These are phyloP conservation scores for Russula brevipes DNA, from an alignment of 768 basidiomycete species.

Conservation along the genomic window DNA sequence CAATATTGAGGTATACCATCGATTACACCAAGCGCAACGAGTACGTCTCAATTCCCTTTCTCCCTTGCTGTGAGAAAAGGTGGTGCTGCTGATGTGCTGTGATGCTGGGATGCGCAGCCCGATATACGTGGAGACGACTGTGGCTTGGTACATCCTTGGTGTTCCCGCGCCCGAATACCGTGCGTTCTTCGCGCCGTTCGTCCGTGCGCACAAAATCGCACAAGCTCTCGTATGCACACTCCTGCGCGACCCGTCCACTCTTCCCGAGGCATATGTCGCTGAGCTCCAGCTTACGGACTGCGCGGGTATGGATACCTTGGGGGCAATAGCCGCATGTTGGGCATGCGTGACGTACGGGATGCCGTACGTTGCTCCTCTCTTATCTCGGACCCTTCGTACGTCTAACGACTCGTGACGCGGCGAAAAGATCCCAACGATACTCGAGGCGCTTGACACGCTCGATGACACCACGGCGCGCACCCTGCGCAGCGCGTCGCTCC, in stretches of 20 bases:
- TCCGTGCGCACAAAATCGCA: conserved; percentile 14
- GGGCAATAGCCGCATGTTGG: not conserved
- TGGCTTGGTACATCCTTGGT: conserved; percentile 9
- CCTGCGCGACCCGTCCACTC: not conserved
- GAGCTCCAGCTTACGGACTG: conserved; percentile 4
- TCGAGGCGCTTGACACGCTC: conserved; percentile 14
- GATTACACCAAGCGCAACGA: conserved; percentile 47
- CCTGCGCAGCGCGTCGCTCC: conserved; percentile 10
- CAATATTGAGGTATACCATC: conserved; percentile 45
- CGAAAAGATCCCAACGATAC: conserved; percentile 9
- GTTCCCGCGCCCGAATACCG: conserved; percentile 6
- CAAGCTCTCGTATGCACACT: conserved; percentile 15
- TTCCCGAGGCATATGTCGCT: not conserved
- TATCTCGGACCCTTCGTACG: not conserved
- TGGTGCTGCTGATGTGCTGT: conserved; percentile 8
- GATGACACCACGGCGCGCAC: not conserved
- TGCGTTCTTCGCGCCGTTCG: conserved; percentile 7
- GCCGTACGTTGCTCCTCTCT: conserved; percentile 11
- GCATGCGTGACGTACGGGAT: conserved; percentile 6
- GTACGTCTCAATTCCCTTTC: conserved; percentile 38
- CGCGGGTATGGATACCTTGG: not conserved
- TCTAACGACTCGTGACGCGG: not conserved
- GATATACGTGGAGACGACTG: conserved; percentile 47
- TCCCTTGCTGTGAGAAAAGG: not conserved
- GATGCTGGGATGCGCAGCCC: conserved; percentile 39